Evolutionary conservation across 139 green algal genomes (phyloP).

Genomic region (Closterium sp.): DNA sequence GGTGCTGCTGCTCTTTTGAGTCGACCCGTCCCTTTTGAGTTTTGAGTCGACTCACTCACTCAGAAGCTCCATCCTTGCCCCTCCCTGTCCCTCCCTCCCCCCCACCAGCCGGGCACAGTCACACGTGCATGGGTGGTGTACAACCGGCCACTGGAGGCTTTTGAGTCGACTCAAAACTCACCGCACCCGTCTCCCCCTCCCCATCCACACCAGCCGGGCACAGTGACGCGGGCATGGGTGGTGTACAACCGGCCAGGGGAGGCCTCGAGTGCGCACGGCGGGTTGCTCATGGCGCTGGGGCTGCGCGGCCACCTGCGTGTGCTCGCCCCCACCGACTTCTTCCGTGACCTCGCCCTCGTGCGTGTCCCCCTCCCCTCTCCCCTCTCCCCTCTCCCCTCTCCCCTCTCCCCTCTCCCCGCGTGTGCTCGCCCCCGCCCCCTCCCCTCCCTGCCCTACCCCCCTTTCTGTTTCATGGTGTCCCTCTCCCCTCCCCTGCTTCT

Average conservation of each 20-base stretch:
- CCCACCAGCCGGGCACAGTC: constrained; percentile 45
- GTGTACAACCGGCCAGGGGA: constrained; percentile 75
- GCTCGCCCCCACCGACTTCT: constrained; percentile 56
- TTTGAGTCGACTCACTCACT: no score
- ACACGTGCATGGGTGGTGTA: constrained; percentile 78
- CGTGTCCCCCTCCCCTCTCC: neutral
- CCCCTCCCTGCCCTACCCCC: neutral
- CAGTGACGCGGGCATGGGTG: constrained; percentile 76
- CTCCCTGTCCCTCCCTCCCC: no score
- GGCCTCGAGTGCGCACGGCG: constrained; percentile 65
- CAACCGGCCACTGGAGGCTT: constrained; percentile 73
- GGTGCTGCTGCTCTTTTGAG: neutral
- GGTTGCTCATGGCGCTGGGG: constrained; percentile 68
- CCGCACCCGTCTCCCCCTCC: no score
- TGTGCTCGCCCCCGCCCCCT: neutral
- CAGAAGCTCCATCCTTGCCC: no score
- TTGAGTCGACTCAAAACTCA: no score
- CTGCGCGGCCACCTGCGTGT: constrained; percentile 66
- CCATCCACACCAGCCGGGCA: neutral
- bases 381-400: neutral
- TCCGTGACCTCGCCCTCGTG: constrained; percentile 53
- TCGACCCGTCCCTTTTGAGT: no score
- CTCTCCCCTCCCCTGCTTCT: neutral
- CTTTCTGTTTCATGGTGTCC: neutral
- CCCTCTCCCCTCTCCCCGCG: neutral